Conservation (phyloP, 108 stramenopile species). For the Pseudonitzschia pungens region DNA sequence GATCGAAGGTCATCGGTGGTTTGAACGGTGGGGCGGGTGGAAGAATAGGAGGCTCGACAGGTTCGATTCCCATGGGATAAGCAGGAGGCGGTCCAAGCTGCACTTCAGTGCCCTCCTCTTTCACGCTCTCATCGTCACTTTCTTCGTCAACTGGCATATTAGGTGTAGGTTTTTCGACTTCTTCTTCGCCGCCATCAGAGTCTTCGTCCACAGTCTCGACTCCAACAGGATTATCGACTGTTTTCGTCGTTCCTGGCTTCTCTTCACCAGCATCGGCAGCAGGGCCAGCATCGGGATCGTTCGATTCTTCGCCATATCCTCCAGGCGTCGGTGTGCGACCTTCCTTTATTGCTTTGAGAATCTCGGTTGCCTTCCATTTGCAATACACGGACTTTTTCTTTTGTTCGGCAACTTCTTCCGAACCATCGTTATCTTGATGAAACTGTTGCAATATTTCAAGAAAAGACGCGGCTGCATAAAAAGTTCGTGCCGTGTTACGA, state of each 20-base stretch:
- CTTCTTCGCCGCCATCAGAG: slow-evolving; percentile 15
- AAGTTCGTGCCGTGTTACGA: slow-evolving; percentile 83
- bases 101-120: slow-evolving; percentile 43
- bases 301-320: slow-evolving; percentile 55
- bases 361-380: slow-evolving; percentile 95
- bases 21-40: slow-evolving; percentile 34
- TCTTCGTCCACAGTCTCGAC: slow-evolving; percentile 21
- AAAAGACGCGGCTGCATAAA: slow-evolving; percentile 90
- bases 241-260: slow-evolving; percentile 7
- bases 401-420: slow-evolving; percentile 53
- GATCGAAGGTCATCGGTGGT: slow-evolving; percentile 21
- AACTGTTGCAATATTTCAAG: slow-evolving; percentile 92
- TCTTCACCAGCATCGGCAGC: slow-evolving; percentile 33
- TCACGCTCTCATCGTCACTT: slow-evolving; percentile 37
- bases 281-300: slow-evolving; percentile 29
- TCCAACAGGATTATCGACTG: background rate
- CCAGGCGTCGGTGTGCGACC: slow-evolving; percentile 79
- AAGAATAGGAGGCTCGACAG: slow-evolving; percentile 21
- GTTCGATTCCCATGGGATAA: slow-evolving; percentile 26
- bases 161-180: background rate
- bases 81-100: slow-evolving; percentile 49
- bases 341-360: slow-evolving; percentile 91
- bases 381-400: slow-evolving; percentile 67
- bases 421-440: slow-evolving; percentile 44
- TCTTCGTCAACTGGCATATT: slow-evolving; percentile 25